Evolutionary conservation across 805 yeast genomes (phyloP), one percentile per base, ranked within the genome.

Genomic region (Suhomyces prunicola): DNA sequence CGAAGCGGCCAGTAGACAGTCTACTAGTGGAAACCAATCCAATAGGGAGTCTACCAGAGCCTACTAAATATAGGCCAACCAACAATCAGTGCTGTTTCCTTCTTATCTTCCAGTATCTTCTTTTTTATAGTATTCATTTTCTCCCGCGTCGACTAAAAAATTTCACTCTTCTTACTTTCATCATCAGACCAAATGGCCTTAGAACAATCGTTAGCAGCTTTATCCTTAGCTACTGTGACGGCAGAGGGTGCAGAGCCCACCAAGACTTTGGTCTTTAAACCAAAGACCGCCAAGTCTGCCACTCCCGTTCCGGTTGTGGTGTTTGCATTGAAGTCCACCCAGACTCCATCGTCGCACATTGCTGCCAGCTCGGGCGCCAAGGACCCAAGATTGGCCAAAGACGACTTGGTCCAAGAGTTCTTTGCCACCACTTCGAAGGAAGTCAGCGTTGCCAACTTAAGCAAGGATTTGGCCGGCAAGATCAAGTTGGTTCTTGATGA

Each of bases 361-460:
- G 92, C 96, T 52, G 75, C 78, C 52, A 78, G 83, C 42, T 87
- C 90, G 10, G 78, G 75, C 44, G 88, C 81, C 50, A 90, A 90
- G 72, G 97, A 90, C 55, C 96, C 96, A 58, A 82, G 97, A 71
- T 76, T 90, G 63, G 97, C 97, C 50, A 85, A 85, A 60, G 92
- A 88, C 57, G 96, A 87, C 52, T 77, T 90, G 60, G 85, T 90
- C 47, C 75, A 77, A 56, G 83, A 83, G 61, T 81, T 86, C 62
- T 87, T 87, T 57, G 71, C 74, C 39, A 73, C 78, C 36, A 55
- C 80, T 24, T 79, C 90, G 42, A 81, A 83, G 64, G 87, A 86
- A 66, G 83, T 86, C 57, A 75, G 87, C 23, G 68, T 84, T 53
- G 88, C 86, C 51, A 72, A 74, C 58, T 71, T 82, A 63, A 69